Evolutionary conservation across 768 basidiomycete genomes (phyloP), one percentile per base, ranked within the genome.

Genomic region (Podaxis rugospora): DNA sequence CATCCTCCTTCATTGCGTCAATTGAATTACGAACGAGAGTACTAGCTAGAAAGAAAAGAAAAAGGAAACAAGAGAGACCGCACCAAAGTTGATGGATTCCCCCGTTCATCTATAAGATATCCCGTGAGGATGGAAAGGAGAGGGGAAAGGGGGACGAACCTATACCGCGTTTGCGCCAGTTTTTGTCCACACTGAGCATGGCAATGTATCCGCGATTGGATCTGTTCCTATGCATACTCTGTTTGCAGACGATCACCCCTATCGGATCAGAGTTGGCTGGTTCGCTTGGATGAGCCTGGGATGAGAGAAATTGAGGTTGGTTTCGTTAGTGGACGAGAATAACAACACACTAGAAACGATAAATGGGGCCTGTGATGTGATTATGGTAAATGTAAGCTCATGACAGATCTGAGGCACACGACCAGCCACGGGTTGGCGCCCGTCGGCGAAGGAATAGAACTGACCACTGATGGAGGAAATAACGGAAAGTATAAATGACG

Each of bases 171-270:
- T 96, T 90, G 39, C 96, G 81, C 84, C 87, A 97, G 40, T 79
- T 74, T 72, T 87, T 88, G 72, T 83, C 82, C 28, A 98, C 94
- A 68, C 92, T 93, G 58, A 98, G 84, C 97, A 98, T 98, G 39
- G 95, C 97, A 61, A 99, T 96, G 71, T 99, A 99, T 13, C 97
- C 97, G 70, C 97, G 76, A 70, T 94, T 92, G 9, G 84, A 77
- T 40, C 77, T 75, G 63, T 88, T 83, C 58, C 80, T 79, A 75
- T 98, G 97, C 71, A 84, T 80, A 67, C 94, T 94, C 75, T 97
- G 96, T 80, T 98, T 99, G 84, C 94, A 97, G 21, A 99, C 90
- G 62, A 99, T 93, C 14, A 93, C 92, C 28, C 93, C 97, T 63
- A 98, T 84, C 16, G 95, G 92, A 27, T 75, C 76, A 9, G 81